phyloP scores from a whole-genome alignment of 1,284 basidiomycete species.

The Sanghuangporus baumii region DNA sequence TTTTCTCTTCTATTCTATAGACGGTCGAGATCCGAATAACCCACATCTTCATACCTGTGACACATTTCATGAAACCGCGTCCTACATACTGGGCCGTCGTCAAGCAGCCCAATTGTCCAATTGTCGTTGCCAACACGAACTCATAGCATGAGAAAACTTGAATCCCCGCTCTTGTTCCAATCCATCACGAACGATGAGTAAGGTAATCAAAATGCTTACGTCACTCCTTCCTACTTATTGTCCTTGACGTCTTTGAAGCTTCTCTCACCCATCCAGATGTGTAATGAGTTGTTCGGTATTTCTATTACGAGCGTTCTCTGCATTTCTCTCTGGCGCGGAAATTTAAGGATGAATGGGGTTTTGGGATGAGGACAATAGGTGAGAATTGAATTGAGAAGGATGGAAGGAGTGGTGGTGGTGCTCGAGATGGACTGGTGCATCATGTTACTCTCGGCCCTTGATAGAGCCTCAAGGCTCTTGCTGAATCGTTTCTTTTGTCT shows the following conservation, averaged over 20 bases:
- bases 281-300: background rate
- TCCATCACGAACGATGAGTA: background rate
- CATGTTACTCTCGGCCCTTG: background rate
- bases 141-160: background rate
- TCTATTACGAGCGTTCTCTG: background rate
- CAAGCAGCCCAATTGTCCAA: background rate
- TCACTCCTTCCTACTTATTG: background rate
- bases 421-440: background rate
- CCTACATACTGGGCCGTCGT: background rate
- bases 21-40: too few relatives aligned
- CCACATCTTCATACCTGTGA: too few relatives aligned
- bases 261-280: background rate
- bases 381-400: too few relatives aligned
- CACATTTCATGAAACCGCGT: background rate
- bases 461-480: background rate
- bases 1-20: too few relatives aligned
- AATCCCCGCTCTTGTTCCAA: background rate
- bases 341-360: background rate
- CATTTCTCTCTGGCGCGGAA: background rate
- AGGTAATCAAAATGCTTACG: background rate
- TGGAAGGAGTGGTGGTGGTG: background rate
- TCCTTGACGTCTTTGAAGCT: background rate
- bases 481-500: conserved; percentile 1
- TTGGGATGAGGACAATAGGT: background rate
- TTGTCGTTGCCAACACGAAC: background rate